Evolutionary conservation across 169 alveolate genomes (phyloP).

Genomic region (Plasmodium fragile): DNA sequence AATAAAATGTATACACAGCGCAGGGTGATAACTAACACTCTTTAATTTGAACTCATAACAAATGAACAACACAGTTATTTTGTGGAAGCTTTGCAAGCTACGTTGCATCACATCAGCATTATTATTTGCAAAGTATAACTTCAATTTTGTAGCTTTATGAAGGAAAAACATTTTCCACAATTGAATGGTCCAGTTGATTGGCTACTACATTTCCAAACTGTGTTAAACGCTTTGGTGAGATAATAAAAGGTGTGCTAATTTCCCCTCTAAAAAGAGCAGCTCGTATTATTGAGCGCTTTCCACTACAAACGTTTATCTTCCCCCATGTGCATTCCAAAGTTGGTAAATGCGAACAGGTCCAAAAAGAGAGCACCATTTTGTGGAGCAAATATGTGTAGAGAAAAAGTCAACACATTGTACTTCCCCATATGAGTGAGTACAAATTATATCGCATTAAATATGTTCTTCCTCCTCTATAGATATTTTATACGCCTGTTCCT

Average conservation of each 20-base stretch:
- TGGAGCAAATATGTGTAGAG: neutral
- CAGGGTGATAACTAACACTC: neutral
- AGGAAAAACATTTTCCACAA: neutral
- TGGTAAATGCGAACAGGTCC: neutral
- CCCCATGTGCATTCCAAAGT: neutral
- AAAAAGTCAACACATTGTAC: neutral
- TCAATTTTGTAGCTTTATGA: neutral
- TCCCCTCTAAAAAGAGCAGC: neutral
- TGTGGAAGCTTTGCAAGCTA: neutral
- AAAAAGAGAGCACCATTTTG: neutral
- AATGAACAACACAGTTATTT: neutral
- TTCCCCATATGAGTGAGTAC: no score
- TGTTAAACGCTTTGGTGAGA: neutral
- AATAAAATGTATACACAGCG: neutral
- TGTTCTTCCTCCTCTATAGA: neutral
- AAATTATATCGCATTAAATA: neutral
- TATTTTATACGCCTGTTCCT: neutral
- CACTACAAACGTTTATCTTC: neutral
- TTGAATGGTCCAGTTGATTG: neutral
- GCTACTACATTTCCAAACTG: neutral
- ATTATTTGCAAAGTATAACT: neutral
- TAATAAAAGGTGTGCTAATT: neutral
- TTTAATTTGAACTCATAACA: neutral
- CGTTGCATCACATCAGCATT: neutral
- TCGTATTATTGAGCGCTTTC: neutral